Base-by-base conservation (phyloP, 2,329 filamentous ascomycete genomes). In the Aspergillus sp. region DNA sequence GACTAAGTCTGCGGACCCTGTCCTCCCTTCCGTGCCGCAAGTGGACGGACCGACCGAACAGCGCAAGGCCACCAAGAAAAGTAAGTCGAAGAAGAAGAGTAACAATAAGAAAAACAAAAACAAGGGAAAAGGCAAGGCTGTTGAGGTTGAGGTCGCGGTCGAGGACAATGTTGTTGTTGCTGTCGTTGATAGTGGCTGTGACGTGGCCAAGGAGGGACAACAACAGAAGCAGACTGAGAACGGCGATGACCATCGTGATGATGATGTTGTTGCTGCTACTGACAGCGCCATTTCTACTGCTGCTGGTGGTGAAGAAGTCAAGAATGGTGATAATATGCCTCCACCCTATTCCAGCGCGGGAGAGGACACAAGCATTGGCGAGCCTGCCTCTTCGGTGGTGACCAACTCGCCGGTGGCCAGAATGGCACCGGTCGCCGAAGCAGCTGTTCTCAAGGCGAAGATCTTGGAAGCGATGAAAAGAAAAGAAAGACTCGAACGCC, bases 71-170 rank as follows among this genome's bases (percentile, higher is more conserved):
- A 57, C 36, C 4, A 57, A 64, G 36, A 63, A 62, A 32, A 56
- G 56, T 6, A 57, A 63, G n/a, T 55, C 61, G 49, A 62, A 60
- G 43, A 55, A 51, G 15, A 55, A 54, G 19, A 41, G n/a, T 23
- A 48, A 30, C 28, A 30, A 47, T 39, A 52, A 51, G 21, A 55
- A 23, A 8, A 54, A 57, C 6, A 45, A 38, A 17, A 52, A 48
- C n/a, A 56, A 43, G 51, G 45, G 36, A 10, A 47, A 38, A 45
- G 30, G 30, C 19, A 38, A 23, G 10, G 17, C 12, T 17, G 32
- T 21, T 17, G 5, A 53, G 28, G 28, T 30, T n/a, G 5, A 48
- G 10, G 28, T 30, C 4, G 28, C 3, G 23, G 30, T 45, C 8
- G 9, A 57, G 21, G 48, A 23, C 3, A 13, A 32, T 21, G 30